Conservation (phyloP, 306 rosid genomes). For the Elaeagnus macrophylla region DNA sequence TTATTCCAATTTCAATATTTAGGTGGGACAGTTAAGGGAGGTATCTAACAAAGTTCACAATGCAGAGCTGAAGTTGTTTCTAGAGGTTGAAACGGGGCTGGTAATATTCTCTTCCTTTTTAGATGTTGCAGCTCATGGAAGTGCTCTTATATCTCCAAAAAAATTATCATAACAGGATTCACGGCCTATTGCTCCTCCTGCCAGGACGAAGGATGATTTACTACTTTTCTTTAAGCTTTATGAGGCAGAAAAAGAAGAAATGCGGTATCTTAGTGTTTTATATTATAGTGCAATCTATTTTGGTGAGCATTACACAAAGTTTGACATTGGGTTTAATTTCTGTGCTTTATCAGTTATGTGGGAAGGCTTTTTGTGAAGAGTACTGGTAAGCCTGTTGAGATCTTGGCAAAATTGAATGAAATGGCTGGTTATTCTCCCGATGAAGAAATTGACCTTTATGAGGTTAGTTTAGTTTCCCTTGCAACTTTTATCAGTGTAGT, state of each 20-base stretch:
- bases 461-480: conserved; percentile 39
- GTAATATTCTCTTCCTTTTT: conserved; percentile 28
- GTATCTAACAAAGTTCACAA: conserved; percentile 57
- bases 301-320: neutral
- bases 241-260: conserved; percentile 72
- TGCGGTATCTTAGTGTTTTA: conserved; percentile 36
- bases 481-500: neutral
- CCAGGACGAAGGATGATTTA: conserved; percentile 64
- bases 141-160: conserved; percentile 1
- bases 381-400: conserved; percentile 53
- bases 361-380: conserved; percentile 71
- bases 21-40: conserved; percentile 76
- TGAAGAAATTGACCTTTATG: conserved; percentile 66
- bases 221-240: conserved; percentile 74
- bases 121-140: neutral
- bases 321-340: conserved; percentile 1
- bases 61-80: conserved; percentile 64
- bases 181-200: conserved; percentile 52
- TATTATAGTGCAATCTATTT: neutral
- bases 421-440: conserved; percentile 71
- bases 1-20: conserved; percentile 1
- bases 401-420: conserved; percentile 48
- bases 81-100: conserved; percentile 56
- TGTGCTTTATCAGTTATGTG: conserved; percentile 43
- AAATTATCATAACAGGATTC: conserved; percentile 53